Percentiles rank a stretch among this genome's conserved stretches.
Conservation (phyloP, 305 asterid species). For the Petunia hybrid region DNA sequence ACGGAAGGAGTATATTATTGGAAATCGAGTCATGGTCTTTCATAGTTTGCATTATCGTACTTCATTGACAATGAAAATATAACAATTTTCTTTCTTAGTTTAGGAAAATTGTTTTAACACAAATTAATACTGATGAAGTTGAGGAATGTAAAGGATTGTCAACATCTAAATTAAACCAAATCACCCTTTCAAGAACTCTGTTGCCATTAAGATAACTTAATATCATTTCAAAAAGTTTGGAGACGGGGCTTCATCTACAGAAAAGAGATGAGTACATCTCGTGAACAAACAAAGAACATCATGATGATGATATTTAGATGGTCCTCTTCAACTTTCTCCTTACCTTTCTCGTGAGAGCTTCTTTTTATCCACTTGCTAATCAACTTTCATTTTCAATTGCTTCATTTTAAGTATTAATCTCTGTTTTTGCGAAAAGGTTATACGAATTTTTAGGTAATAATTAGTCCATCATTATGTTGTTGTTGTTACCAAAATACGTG, state of each 20-base stretch:
- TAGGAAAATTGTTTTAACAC: not conserved
- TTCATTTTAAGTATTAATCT: not conserved
- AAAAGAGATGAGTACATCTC: not conserved
- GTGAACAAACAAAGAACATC: constrained; percentile 28
- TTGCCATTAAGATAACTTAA: constrained; percentile 10
- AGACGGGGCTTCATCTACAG: constrained; percentile 39
- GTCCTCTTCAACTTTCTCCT: constrained; percentile 35
- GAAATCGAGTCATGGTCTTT: no score
- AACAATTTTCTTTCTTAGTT: not conserved
- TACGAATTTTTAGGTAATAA: constrained; percentile 6
- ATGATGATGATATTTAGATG: constrained; percentile 33
- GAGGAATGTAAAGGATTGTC: not conserved
- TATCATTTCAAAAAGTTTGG: constrained; percentile 43
- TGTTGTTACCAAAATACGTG: no score
- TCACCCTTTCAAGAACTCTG: not conserved
- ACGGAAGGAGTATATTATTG: no score
- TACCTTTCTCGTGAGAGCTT: constrained; percentile 35
- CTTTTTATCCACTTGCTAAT: constrained; percentile 38
- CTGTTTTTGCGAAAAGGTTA: not conserved
- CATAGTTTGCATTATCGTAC: no score
- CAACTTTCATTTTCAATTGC: not conserved
- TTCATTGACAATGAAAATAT: no score
- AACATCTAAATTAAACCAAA: constrained; percentile 34
- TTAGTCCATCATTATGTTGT: constrained; percentile 2
- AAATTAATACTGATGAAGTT: not conserved